Evolutionary conservation across 2,329 filamentous ascomycete genomes (phyloP), one percentile per base, ranked within the genome.

Genomic region (Fusarium sp.): DNA sequence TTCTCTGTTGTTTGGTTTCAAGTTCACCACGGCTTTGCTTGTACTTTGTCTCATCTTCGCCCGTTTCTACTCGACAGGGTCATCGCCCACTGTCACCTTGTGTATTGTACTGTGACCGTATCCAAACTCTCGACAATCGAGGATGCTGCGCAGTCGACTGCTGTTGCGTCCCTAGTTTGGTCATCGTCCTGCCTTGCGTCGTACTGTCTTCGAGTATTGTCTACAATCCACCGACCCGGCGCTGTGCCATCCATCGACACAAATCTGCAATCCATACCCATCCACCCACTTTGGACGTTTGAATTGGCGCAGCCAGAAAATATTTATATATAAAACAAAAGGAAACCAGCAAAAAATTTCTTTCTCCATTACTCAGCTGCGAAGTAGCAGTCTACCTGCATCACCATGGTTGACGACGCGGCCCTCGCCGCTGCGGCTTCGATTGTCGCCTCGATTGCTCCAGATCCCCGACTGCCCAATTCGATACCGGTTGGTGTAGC

Each of bases 401-500:
- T 61, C 66, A 71, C 73, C 68, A 88, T 88, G 86, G 85, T 86
- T 74, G 87, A 89, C 80, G 86, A 90, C 77, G 83, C 86, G 79
- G 86, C 86, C 75, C 82, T 90, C 80, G 84, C 83, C 74, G 87
- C 87, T 50, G 85, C 86, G 41, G 85, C 87, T 76, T 84, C 87
- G 77, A 83, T 90, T 73, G 82, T 90, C 73, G 85, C 86, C 76
- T 84, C 83, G 70, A 81, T 90, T 67, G 88, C 87, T 66, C 79
- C 81, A 70, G 83, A 85, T 65, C 79, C 83, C 36, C 83, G 82
- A 70, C 79, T 82, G 54, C 75, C 81, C 42, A 77, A 79, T 70
- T 79, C 83, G 56, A 81, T 83, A 57, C 80, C 84, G 62, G 80
- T 83, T 66, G 83, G 82, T 56, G 79, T 82, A 62, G 84, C 83